Percentiles rank a stretch among this genome's conserved stretches.
Conservation (phyloP, 257 asterid species). For the Pogostemon cablin region DNA sequence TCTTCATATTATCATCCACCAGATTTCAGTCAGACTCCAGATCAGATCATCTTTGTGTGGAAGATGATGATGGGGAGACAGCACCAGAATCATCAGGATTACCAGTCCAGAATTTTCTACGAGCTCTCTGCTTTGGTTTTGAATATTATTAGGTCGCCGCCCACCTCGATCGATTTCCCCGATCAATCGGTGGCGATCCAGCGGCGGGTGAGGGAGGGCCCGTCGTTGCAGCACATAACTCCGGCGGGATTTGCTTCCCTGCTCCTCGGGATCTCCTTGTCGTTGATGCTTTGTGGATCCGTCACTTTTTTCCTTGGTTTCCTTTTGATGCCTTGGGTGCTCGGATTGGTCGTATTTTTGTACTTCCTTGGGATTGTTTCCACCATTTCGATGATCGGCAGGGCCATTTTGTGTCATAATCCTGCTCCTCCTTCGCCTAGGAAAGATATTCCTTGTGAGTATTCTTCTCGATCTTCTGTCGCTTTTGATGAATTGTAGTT, state of each 20-base stretch:
- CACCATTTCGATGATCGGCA: constrained; percentile 77
- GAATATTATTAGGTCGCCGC: constrained; percentile 47
- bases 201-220: constrained; percentile 28
- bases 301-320: constrained; percentile 89
- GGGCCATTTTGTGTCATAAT: constrained; percentile 53
- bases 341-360: constrained; percentile 69
- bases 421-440: constrained; percentile 47
- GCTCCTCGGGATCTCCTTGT: constrained; percentile 71
- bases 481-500: background rate
- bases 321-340: constrained; percentile 95
- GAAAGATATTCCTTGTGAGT: constrained; percentile 62
- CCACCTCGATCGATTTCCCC: constrained; percentile 38
- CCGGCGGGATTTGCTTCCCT: constrained; percentile 81
- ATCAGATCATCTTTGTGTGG: background rate
- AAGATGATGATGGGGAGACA: constrained; percentile 42
- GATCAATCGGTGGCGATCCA: constrained; percentile 29
- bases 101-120: constrained; percentile 43
- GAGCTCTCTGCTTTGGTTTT: constrained; percentile 51
- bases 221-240: constrained; percentile 56
- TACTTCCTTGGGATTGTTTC: constrained; percentile 84
- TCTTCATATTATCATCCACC: background rate
- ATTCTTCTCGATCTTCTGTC: background rate
- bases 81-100: constrained; percentile 40
- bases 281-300: constrained; percentile 87
- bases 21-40: background rate